A percentile compares a stretch with the other conserved stretches of the same genome.
Conservation (phyloP, 2,329 filamentous ascomycete genomes). For the Pseudopithomyces maydicus region DNA sequence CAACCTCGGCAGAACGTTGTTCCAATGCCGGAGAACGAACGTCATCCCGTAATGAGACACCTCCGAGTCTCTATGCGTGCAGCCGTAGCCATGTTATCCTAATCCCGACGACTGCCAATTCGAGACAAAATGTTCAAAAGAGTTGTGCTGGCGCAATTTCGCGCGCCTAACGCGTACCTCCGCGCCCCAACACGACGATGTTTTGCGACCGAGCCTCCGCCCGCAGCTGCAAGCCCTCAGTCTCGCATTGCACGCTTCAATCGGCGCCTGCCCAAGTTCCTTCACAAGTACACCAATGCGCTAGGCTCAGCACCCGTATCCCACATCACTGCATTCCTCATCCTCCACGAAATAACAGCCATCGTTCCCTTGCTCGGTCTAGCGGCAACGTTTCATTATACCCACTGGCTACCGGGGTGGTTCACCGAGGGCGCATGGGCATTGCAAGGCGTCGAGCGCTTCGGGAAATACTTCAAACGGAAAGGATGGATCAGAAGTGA, state of each 20-base stretch:
- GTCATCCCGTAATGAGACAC: background rate
- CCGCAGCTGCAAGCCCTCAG: slow-evolving; percentile 25
- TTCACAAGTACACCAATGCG: slow-evolving; percentile 71
- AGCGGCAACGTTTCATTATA: slow-evolving; percentile 79
- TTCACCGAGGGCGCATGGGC: slow-evolving; percentile 59
- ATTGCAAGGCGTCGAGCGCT: slow-evolving; percentile 70
- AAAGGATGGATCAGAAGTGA: slow-evolving; percentile 78
- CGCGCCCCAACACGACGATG: slow-evolving; percentile 16
- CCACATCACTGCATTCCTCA: slow-evolving; percentile 82
- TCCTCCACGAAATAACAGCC: slow-evolving; percentile 92
- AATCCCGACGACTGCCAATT: no score
- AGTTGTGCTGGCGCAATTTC: slow-evolving; percentile 9
- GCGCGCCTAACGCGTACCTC: slow-evolving; percentile 2
- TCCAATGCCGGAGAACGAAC: slow-evolving; percentile 1
- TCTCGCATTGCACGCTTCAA: slow-evolving; percentile 43
- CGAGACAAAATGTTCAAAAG: slow-evolving; percentile 14
- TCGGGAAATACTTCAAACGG: slow-evolving; percentile 75
- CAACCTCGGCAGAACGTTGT: background rate
- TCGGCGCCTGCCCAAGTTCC: slow-evolving; percentile 61
- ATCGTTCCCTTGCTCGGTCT: slow-evolving; percentile 78
- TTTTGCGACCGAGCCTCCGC: slow-evolving; percentile 22
- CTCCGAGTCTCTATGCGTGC: background rate
- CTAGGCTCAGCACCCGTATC: slow-evolving; percentile 79
- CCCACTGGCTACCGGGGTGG: slow-evolving; percentile 70
- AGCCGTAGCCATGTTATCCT: background rate